Percentiles rank a stretch among this genome's conserved stretches.
phyloP scores from a whole-genome alignment of 1,139 yeast species.

The Taiozyma sp. region DNA sequence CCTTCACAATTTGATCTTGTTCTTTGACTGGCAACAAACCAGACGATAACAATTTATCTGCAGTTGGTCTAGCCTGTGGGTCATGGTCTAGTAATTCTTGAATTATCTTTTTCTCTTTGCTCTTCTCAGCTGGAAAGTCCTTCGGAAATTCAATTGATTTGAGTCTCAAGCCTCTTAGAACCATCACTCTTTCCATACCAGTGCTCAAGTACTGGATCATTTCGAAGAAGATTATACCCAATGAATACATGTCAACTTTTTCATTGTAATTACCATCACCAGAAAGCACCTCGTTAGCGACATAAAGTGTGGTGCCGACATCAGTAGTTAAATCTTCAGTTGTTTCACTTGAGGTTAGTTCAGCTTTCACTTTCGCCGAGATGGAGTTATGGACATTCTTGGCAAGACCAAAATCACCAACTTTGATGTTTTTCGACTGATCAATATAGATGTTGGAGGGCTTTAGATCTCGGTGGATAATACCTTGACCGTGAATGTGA shows the following conservation, averaged over 20 bases:
- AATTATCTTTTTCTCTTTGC: slow-evolving; percentile 64
- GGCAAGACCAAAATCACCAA: slow-evolving; percentile 97
- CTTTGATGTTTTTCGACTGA: slow-evolving; percentile 79
- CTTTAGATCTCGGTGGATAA: slow-evolving; percentile 91
- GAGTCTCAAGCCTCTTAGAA: slow-evolving; percentile 57
- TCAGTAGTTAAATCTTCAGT: slow-evolving; percentile 85
- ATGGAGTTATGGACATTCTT: slow-evolving; percentile 62
- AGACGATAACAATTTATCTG: slow-evolving; percentile 66
- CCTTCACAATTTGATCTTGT: slow-evolving; percentile 85
- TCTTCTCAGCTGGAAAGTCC: slow-evolving; percentile 49
- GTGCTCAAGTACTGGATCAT: slow-evolving; percentile 83
- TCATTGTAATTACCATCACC: slow-evolving; percentile 74
- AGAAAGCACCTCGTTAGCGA: slow-evolving; percentile 81
- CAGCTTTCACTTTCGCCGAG: slow-evolving; percentile 26
- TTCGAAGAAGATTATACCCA: slow-evolving; percentile 93
- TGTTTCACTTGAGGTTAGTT: slow-evolving; percentile 22
- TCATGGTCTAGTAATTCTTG: slow-evolving; percentile 67
- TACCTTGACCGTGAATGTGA: slow-evolving; percentile 90
- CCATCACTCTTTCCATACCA: slow-evolving; percentile 87
- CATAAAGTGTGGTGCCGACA: slow-evolving; percentile 90
- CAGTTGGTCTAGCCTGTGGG: slow-evolving; percentile 76
- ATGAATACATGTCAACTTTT: slow-evolving; percentile 92
- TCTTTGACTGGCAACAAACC: slow-evolving; percentile 85
- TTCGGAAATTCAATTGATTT: slow-evolving; percentile 60
- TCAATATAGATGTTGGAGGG: slow-evolving; percentile 97